Base-by-base conservation (phyloP, 2,329 filamentous ascomycete genomes). In the Emergomyces pasteurianus region DNA sequence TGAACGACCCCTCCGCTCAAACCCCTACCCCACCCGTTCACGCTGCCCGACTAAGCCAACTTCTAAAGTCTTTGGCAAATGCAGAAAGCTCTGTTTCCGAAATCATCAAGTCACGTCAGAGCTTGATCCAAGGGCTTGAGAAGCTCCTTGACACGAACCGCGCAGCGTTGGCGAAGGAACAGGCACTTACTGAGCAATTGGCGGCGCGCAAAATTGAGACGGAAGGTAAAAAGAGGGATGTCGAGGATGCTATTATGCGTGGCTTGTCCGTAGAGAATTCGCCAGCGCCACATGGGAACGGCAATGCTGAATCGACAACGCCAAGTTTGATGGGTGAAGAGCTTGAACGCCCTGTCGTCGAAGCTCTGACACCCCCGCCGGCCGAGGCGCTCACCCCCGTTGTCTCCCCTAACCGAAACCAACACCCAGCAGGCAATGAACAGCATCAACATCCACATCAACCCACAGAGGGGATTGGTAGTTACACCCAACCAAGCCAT, bases 71-170 rank as follows among this genome's bases (percentile, higher is more conserved):
- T 7, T 81, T 99, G 21, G 90, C 90, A 23, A 89, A 84, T 65
- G 94, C 94, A 3, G 92, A 99, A 74, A 89, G 85, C 60, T 91
- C 92, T 0, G 88, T 97, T 1, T 86, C 89, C 1, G 90, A 96
- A 68, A 90, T 88, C 66, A 90, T 99, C 71, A 92, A 92, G 71
- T 90, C 91, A 1, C 86, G 94, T 16, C 83, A 85, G 65, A 83
- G 84, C 10, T 81, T 99, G 34, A 86, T 97, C 43, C 81, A 83
- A 34, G 90, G 86, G 0, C 79, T 99, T 5, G 90, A 96, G 75
- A 90, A 88, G 70, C 79, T 97, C 14, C 80, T 97, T 0, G 84
- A 87, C 60, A 82, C 83, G 31, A 91, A 92, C 72, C 86, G 86
- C 57, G 76, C 80, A 2, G 86, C 86, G 42, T 77, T 96, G 3